Conservation (phyloP, 2,329 filamentous ascomycete genomes). For the Nemania abortiva region DNA sequence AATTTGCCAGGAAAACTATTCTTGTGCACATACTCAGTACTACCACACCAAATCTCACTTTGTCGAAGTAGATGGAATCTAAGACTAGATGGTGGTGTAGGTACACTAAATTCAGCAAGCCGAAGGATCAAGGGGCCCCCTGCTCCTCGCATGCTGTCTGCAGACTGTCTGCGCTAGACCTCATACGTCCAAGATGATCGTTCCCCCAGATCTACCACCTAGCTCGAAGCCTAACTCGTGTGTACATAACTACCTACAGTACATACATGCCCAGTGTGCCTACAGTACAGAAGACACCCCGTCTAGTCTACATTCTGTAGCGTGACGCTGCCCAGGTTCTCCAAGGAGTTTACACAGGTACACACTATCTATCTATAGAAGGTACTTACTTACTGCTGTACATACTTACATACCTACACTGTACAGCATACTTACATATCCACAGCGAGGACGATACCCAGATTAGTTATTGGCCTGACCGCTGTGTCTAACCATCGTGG, state of each 20-base stretch:
- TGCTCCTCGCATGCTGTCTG: slow-evolving; percentile 11
- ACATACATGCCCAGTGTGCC: neutral
- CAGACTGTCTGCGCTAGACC: slow-evolving; percentile 8
- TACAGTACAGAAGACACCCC: neutral
- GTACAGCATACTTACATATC: no score
- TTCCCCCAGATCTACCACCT: slow-evolving; percentile 31
- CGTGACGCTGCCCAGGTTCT: slow-evolving; percentile 7
- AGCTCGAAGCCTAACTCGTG: neutral
- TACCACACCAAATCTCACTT: neutral
- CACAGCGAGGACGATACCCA: no score
- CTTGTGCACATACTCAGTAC: neutral
- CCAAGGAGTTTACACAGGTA: neutral
- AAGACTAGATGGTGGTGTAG: neutral
- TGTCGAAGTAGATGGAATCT: neutral
- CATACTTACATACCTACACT: no score
- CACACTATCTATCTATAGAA: neutral
- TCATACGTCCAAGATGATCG: slow-evolving; percentile 28
- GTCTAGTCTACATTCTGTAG: neutral
- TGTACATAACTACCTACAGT: neutral
- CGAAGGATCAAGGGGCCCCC: slow-evolving; percentile 11
- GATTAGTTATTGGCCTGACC: neutral
- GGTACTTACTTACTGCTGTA: neutral
- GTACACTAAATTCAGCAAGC: neutral
- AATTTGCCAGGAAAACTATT: neutral
- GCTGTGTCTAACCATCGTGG: neutral